These are phyloP conservation scores for Liriodendron chinense DNA, from an alignment of 164 flowering plant genomes.

Conservation along the genomic window DNA sequence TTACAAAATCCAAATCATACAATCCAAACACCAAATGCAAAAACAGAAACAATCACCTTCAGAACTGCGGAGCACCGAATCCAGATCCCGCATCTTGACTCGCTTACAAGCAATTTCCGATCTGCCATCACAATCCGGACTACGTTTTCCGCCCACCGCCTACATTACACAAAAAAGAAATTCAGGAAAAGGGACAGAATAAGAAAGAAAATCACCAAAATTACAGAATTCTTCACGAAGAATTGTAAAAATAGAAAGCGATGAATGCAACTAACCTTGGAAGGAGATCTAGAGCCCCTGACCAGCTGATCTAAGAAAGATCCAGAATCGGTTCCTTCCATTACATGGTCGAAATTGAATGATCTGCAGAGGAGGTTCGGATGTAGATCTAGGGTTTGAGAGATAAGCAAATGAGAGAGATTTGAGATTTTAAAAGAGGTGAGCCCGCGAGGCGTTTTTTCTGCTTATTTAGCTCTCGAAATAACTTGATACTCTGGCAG, in stretches of 20 bases:
- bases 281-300: background rate
- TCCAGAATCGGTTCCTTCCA: too few relatives aligned
- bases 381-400: too few relatives aligned
- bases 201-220: background rate
- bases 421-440: too few relatives aligned
- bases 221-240: background rate
- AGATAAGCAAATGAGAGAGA: too few relatives aligned
- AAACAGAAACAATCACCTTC: conserved; percentile 22
- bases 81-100: conserved; percentile 55
- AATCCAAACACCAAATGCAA: background rate
- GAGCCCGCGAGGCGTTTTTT: too few relatives aligned
- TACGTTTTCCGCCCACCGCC: conserved; percentile 13
- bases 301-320: too few relatives aligned
- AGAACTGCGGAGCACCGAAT: conserved; percentile 25
- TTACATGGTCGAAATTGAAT: too few relatives aligned
- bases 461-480: too few relatives aligned
- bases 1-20: background rate
- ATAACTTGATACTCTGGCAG: too few relatives aligned
- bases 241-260: background rate
- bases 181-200: background rate
- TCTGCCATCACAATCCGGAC: conserved; percentile 25
- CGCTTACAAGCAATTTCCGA: conserved; percentile 34
- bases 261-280: background rate
- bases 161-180: conserved; percentile 2
- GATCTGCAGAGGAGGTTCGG: too few relatives aligned